Evolutionary conservation across 768 basidiomycete species (phyloP).

Genomic region (Boletus vinaceobasis): DNA sequence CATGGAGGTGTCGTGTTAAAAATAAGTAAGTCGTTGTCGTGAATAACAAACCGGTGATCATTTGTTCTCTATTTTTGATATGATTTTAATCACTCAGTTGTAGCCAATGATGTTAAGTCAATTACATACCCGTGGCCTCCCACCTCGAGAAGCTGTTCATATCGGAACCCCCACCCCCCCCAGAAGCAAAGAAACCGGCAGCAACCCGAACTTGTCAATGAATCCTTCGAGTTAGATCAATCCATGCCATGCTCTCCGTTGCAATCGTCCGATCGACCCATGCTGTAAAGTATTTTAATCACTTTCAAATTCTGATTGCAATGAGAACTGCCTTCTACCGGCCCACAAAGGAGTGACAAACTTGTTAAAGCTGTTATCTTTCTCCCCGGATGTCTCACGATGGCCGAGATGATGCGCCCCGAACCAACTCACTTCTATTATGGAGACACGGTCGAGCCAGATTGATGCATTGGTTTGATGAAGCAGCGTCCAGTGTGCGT

Average conservation of each 20-base stretch:
- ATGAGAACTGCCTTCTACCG: background rate
- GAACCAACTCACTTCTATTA: background rate
- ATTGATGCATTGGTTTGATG: background rate
- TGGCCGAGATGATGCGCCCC: background rate
- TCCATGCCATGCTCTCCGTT: background rate
- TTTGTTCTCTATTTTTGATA: slow-evolving; percentile 12
- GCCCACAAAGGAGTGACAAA: background rate
- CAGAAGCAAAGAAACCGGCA: background rate
- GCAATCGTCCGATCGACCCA: background rate
- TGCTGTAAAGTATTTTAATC: background rate
- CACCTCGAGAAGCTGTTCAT: background rate
- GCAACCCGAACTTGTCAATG: background rate
- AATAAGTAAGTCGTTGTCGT: background rate
- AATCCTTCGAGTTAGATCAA: background rate
- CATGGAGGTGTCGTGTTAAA: background rate
- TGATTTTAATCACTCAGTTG: background rate
- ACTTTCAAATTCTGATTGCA: background rate
- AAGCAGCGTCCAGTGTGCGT: background rate
- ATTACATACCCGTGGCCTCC: slow-evolving; percentile 1
- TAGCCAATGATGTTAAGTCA: slow-evolving; percentile 3
- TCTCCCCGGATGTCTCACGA: background rate
- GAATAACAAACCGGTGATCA: slow-evolving; percentile 9
- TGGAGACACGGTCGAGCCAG: background rate
- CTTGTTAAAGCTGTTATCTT: background rate
- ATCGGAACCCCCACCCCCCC: background rate